Evolutionary conservation across 2,329 filamentous ascomycete genomes (phyloP), one percentile per base, ranked within the genome.

Genomic region (Aureobasidium musti): DNA sequence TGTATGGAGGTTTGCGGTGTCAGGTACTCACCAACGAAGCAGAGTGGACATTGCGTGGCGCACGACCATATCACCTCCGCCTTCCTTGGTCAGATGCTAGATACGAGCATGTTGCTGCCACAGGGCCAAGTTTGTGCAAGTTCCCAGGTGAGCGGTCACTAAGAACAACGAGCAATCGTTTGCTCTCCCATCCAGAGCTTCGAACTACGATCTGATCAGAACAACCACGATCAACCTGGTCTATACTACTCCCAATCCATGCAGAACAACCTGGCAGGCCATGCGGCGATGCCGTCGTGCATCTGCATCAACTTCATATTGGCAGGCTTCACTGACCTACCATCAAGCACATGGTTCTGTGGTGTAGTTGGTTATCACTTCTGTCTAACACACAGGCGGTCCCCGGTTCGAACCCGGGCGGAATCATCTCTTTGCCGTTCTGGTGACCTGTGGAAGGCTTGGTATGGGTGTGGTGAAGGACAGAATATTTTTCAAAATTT

Each of bases 331-430:
- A 10, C 13, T 0, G 14, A 11, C 11, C 5, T 49, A 8, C 21
- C 53, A 57, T 43, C 21, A 41, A 57, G 35, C 53, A 57, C 35
- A 57, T 57, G 53, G 53, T 57, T 57, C 53, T 57, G 53, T 57
- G 53, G 53, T 57, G 53, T 57, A 57, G 53, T 57, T 54, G 52
- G 52, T 54, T 54, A 54, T 54, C 52, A 54, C 52, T 54, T 54
- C 50, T 54, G 50, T 54, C 50, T 54, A 54, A 54, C 50, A 54
- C 50, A 54, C 50, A 54, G 50, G 50, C 50, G 50, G 50, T 54
- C 50, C 50, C 30, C 28, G 30, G 50, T 54, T 54, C 50, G 50
- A 54, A 35, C 50, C 50, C 30, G 28, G 30, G 50, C 50, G 50
- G 50, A 54, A 54, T 54, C 50, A 54, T 54, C 30, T 23, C 23